Evolutionary conservation across 2,329 filamentous ascomycete genomes (phyloP).

Genomic region (Chaetomiaceae sp.): DNA sequence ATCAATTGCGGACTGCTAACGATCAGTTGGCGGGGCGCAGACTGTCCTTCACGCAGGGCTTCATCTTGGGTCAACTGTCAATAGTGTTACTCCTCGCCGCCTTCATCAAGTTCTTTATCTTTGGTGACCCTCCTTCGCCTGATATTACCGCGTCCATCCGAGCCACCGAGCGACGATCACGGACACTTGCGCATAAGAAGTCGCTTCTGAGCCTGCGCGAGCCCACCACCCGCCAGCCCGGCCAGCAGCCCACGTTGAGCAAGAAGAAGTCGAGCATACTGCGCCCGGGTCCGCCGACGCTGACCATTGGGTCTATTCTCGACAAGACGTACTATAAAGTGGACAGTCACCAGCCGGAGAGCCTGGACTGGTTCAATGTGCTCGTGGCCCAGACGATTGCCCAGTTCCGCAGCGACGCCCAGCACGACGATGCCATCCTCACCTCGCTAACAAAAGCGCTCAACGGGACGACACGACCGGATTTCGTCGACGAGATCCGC

Average conservation of each 20-base stretch:
- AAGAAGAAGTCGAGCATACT: conserved; percentile 68
- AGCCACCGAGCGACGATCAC: conserved; percentile 66
- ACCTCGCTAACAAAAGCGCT: conserved; percentile 76
- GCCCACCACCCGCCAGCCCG: conserved; percentile 31
- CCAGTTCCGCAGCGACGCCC: conserved; percentile 86
- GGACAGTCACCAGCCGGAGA: conserved; percentile 91
- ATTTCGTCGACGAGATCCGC: conserved; percentile 87
- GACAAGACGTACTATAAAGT: conserved; percentile 98
- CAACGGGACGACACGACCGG: conserved; percentile 79
- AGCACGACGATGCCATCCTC: conserved; percentile 85
- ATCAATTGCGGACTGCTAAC: conserved; percentile 1
- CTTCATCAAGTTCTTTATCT: conserved; percentile 99
- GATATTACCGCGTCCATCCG: conserved; percentile 72
- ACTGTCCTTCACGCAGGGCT: conserved; percentile 86
- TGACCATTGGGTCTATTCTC: conserved; percentile 90
- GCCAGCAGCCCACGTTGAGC: conserved; percentile 38
- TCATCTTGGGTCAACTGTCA: conserved; percentile 87
- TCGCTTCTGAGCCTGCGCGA: conserved; percentile 60
- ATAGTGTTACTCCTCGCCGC: conserved; percentile 85
- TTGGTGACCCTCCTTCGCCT: conserved; percentile 82
- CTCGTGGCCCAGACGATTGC: conserved; percentile 94
- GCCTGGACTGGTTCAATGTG: conserved; percentile 98
- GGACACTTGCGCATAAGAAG: conserved; percentile 69
- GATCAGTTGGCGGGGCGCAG: conserved; percentile 36
- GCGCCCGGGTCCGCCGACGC: conserved; percentile 57